Conservation (phyloP, 768 basidiomycete genomes). For the Leccinum boreale region DNA sequence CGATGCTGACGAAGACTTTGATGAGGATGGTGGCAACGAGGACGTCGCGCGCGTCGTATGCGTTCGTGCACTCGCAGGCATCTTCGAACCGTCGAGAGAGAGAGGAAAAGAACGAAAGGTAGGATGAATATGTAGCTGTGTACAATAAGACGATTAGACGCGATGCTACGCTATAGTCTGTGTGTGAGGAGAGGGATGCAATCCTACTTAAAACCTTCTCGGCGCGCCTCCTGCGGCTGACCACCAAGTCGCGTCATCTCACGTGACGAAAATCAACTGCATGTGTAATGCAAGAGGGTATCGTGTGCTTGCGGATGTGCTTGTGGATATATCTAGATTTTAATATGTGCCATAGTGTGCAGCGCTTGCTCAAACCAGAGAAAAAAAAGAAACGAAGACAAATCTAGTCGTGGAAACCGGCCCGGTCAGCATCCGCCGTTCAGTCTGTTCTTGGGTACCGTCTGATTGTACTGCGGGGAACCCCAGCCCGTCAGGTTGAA, state of each 20-base stretch:
- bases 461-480: conserved; percentile 40
- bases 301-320: background rate
- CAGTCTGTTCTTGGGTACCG: conserved; percentile 57
- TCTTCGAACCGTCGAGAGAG: conserved; percentile 1
- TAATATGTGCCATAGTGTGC: background rate
- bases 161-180: conserved; percentile 10
- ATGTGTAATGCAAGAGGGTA: background rate
- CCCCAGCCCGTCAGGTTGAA: conserved; percentile 45
- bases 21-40: background rate
- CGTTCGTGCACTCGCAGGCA: conserved; percentile 22
- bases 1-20: background rate
- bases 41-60: conserved; percentile 3
- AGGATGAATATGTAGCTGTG: conserved; percentile 26
- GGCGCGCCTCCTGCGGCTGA: conserved; percentile 28
- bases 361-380: background rate
- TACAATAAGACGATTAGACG: conserved; percentile 19
- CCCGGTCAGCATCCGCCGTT: conserved; percentile 27
- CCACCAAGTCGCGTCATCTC: conserved; percentile 16
- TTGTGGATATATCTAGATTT: background rate
- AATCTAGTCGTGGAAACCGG: conserved; percentile 3
- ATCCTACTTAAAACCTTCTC: conserved; percentile 5
- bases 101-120: conserved; percentile 2
- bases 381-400: background rate
- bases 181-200: background rate
- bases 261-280: conserved; percentile 32